These are phyloP conservation scores for Aspergillus taichungensis DNA, from an alignment of 495 filamentous ascomycete genomes.

Conservation along the genomic window DNA sequence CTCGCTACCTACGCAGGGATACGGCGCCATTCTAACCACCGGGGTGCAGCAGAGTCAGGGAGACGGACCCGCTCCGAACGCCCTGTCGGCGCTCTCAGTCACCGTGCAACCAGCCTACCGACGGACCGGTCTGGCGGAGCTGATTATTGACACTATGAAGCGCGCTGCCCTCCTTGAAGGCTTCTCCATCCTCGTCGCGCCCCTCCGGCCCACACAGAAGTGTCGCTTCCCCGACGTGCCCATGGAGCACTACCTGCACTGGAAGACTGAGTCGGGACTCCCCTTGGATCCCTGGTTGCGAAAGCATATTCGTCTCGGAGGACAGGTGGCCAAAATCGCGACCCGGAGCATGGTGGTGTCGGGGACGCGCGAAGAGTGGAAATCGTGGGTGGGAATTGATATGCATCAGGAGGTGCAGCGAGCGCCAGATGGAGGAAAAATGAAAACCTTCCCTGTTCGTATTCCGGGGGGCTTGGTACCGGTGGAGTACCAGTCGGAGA, in stretches of 20 bases:
- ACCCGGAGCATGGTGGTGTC: slow-evolving; percentile 45
- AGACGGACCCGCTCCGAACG: not conserved
- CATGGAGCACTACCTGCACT: not conserved
- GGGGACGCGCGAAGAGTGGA: slow-evolving; percentile 38
- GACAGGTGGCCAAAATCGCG: not conserved
- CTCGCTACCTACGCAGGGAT: not conserved
- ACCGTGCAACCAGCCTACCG: not conserved
- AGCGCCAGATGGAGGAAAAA: too few species aligned
- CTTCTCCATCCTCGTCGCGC: not conserved
- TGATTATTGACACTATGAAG: not conserved
- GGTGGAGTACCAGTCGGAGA: too few species aligned
- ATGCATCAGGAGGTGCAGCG: too few species aligned
- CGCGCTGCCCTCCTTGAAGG: not conserved
- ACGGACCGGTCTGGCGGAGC: not conserved
- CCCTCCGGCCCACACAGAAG: not conserved
- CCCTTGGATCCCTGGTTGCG: not conserved
- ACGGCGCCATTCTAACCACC: not conserved
- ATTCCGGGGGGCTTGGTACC: too few species aligned
- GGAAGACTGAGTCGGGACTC: not conserved
- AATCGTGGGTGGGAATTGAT: too few species aligned
- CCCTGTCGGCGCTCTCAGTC: not conserved
- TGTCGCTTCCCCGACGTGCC: not conserved
- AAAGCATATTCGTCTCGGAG: not conserved
- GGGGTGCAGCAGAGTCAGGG: not conserved
- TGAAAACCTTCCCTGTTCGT: too few species aligned